Conservation (phyloP, 2,329 filamentous ascomycete genomes). For the Pestalotiopsis sp. region DNA sequence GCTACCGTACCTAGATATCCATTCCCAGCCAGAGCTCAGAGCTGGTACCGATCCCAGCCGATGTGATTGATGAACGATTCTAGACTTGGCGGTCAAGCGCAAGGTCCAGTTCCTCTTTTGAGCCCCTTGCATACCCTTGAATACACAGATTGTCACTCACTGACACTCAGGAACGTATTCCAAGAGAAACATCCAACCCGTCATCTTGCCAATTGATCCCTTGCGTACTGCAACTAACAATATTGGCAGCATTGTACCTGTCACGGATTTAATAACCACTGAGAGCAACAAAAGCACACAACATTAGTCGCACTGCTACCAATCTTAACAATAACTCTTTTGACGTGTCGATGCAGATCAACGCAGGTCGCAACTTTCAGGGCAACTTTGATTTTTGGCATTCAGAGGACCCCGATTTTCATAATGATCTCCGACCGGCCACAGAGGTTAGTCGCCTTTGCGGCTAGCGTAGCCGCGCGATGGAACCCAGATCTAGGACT, state of each 20-base stretch:
- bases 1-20: background rate
- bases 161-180: background rate
- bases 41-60: background rate
- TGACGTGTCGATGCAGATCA: background rate
- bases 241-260: background rate
- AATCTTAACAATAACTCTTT: background rate
- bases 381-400: background rate
- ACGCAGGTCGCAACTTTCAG: conserved; percentile 1
- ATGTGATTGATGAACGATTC: background rate
- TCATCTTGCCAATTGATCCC: background rate
- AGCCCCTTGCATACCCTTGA: background rate
- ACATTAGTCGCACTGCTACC: background rate
- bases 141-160: no score
- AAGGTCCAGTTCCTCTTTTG: background rate
- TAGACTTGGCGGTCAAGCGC: background rate
- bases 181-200: background rate
- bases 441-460: background rate
- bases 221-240: background rate
- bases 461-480: conserved; percentile 8
- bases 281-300: background rate
- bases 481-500: background rate
- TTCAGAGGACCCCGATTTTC: background rate
- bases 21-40: background rate
- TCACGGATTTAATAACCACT: background rate
- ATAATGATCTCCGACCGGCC: background rate